A percentile compares a stretch with the other conserved stretches of the same genome.
Conservation (phyloP, 768 basidiomycete genomes). For the Leccinum olivaceopallidum region DNA sequence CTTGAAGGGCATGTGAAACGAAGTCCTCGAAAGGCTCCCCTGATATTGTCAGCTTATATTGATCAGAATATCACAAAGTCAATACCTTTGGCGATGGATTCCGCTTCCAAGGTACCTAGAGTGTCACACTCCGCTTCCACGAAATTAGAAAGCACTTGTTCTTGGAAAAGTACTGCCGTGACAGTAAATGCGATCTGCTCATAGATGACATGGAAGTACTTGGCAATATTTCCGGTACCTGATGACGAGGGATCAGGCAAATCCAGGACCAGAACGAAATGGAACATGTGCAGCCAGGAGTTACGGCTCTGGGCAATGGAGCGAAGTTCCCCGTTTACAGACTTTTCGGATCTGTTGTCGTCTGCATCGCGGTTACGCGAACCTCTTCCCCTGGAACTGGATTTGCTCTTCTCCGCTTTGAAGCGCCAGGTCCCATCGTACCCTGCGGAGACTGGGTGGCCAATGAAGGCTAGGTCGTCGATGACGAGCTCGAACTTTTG, state of each 20-base stretch:
- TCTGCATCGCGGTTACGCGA: constrained; percentile 44
- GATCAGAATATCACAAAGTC: constrained; percentile 29
- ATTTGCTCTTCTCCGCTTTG: constrained; percentile 57
- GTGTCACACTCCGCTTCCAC: constrained; percentile 80
- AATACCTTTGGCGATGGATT: constrained; percentile 66
- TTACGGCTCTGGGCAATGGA: constrained; percentile 27
- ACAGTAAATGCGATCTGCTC: constrained; percentile 86
- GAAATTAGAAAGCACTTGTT: constrained; percentile 85
- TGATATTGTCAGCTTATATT: constrained; percentile 29
- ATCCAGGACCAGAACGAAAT: constrained; percentile 86
- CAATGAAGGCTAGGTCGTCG: constrained; percentile 90
- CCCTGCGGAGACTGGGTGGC: constrained; percentile 89
- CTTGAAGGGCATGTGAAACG: constrained; percentile 55
- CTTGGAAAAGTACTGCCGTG: constrained; percentile 89
- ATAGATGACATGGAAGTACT: constrained; percentile 86
- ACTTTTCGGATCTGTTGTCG: constrained; percentile 34
- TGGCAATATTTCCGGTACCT: constrained; percentile 70
- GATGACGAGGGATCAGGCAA: constrained; percentile 88
- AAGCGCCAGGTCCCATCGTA: constrained; percentile 75
- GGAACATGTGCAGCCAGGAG: constrained; percentile 73
- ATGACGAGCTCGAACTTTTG: constrained; percentile 92
- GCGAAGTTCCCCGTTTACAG: constrained; percentile 38
- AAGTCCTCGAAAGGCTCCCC: constrained; percentile 62
- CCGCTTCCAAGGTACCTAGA: constrained; percentile 70
- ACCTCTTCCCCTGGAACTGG: constrained; percentile 55